phyloP scores from a whole-genome alignment of 805 yeast species.

The Saccharomyces kudriavzevii region DNA sequence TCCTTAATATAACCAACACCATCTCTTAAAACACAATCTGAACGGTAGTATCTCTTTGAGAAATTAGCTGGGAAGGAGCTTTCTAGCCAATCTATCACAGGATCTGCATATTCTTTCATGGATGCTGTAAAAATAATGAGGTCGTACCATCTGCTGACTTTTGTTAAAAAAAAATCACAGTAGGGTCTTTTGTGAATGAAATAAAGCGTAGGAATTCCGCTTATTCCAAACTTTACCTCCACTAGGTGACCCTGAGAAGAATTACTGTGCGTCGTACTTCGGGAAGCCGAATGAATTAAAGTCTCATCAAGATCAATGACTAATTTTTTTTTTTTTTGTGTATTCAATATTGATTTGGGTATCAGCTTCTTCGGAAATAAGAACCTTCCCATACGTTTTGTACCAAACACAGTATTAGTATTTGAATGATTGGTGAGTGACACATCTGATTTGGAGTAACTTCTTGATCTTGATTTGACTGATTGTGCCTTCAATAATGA shows the following conservation, averaged over 20 bases:
- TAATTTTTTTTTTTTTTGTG: slow-evolving; percentile 46
- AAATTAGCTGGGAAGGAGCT: slow-evolving; percentile 40
- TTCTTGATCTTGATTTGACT: slow-evolving; percentile 3
- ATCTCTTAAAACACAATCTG: slow-evolving; percentile 65
- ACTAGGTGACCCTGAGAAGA: slow-evolving; percentile 54
- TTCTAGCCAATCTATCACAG: slow-evolving; percentile 89
- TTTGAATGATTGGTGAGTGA: slow-evolving; percentile 15
- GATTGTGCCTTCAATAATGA: slow-evolving; percentile 16
- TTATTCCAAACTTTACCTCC: slow-evolving; percentile 56
- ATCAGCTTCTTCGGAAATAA: slow-evolving; percentile 38
- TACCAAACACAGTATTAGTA: slow-evolving; percentile 17
- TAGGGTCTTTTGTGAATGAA: slow-evolving; percentile 87
- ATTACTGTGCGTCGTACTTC: slow-evolving; percentile 35
- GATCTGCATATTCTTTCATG: slow-evolving; percentile 92
- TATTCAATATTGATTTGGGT: slow-evolving; percentile 29
- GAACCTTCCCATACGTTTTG: slow-evolving; percentile 34
- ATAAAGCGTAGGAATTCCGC: slow-evolving; percentile 70
- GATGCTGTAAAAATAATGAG: slow-evolving; percentile 91
- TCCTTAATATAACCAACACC: slow-evolving; percentile 88
- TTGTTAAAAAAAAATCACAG: slow-evolving; percentile 75
- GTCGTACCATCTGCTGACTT: slow-evolving; percentile 80
- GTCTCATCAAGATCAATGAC: slow-evolving; percentile 93
- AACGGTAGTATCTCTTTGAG: slow-evolving; percentile 65
- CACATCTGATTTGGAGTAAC: slow-evolving; percentile 3
- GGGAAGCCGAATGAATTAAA: slow-evolving; percentile 78